A percentile compares a stretch with the other conserved stretches of the same genome.
Evolutionary conservation across 78 protist species (phyloP).

Genomic region (Chrysochromulina parva): DNA sequence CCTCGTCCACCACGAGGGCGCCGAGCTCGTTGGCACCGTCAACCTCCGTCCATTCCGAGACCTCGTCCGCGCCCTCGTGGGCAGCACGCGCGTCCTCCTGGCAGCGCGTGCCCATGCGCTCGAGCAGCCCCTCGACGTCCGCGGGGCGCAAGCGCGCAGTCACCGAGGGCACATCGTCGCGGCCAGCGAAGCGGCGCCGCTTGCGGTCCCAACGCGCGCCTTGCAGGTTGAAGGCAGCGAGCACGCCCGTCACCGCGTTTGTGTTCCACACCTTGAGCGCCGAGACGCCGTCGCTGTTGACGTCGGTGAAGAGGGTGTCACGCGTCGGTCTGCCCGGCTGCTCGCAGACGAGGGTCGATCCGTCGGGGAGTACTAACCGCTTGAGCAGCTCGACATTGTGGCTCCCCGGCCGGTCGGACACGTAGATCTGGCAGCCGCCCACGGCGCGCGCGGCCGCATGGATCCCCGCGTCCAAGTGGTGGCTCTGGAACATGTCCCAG

Average conservation of each 20-base stretch:
- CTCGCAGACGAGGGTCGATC: background rate
- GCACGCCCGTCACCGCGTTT: constrained; percentile 21
- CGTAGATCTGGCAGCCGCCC: constrained; percentile 33
- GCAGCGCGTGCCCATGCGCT: no score
- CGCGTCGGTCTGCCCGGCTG: constrained; percentile 16
- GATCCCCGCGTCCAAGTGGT: background rate
- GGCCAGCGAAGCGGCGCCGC: background rate
- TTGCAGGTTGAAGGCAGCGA: constrained; percentile 48
- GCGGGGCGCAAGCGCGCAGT: background rate
- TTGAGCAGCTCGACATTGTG: constrained; percentile 21
- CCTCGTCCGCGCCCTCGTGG: no score
- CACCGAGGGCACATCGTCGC: background rate
- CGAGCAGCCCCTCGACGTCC: background rate
- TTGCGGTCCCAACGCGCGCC: constrained; percentile 36
- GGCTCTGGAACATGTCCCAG: constrained; percentile 41
- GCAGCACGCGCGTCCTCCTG: no score
- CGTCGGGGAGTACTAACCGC: constrained; percentile 41
- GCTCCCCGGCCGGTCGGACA: constrained; percentile 4
- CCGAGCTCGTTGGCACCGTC: no score
- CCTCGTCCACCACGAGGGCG: no score
- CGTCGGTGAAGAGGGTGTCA: constrained; percentile 37
- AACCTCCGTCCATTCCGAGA: no score
- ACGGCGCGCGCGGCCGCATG: constrained; percentile 48
- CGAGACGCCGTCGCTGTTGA: background rate
- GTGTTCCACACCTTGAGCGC: constrained; percentile 36